Conservation (phyloP, 106 monocot species). For the Chionographis japonica region DNA sequence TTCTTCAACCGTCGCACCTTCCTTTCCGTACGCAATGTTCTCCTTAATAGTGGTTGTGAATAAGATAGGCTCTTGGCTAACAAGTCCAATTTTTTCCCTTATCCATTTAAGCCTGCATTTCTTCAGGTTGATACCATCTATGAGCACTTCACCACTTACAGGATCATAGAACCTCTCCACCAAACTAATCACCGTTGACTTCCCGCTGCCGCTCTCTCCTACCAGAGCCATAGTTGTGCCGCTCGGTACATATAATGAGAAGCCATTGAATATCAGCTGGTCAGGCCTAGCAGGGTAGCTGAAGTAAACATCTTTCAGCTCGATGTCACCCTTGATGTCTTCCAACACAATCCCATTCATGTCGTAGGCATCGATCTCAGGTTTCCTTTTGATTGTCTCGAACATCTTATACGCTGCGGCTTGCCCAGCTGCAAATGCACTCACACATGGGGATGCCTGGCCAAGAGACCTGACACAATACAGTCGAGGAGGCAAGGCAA, state of each 20-base stretch:
- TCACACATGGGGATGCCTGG: constrained; percentile 45
- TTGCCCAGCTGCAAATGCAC: constrained; percentile 47
- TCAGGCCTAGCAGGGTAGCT: constrained; percentile 80
- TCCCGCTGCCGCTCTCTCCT: constrained; percentile 84
- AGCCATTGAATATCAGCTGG: constrained; percentile 46
- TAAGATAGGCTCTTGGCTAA: constrained; percentile 75
- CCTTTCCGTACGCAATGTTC: constrained; percentile 73
- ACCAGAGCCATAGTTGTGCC: constrained; percentile 70
- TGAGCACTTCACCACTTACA: constrained; percentile 54
- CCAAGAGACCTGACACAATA: constrained; percentile 54
- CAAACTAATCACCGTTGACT: constrained; percentile 71
- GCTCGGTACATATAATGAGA: constrained; percentile 55
- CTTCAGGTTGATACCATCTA: constrained; percentile 73
- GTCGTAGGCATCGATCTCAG: constrained; percentile 54
- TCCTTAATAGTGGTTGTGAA: constrained; percentile 68
- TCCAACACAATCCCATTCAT: constrained; percentile 31
- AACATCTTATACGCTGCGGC: constrained; percentile 81
- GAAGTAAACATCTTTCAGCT: constrained; percentile 66
- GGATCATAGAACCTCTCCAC: constrained; percentile 87
- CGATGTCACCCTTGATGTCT: constrained; percentile 59
- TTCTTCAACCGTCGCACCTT: constrained; percentile 40
- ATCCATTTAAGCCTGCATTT: constrained; percentile 48
- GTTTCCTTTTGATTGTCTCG: constrained; percentile 57
- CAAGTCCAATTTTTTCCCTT: constrained; percentile 71
- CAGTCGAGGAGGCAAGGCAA: background rate